A percentile compares a stretch with the other conserved stretches of the same genome.
phyloP scores from a whole-genome alignment of 2,329 filamentous ascomycete genomes.

The Clonostachys byssicola region DNA sequence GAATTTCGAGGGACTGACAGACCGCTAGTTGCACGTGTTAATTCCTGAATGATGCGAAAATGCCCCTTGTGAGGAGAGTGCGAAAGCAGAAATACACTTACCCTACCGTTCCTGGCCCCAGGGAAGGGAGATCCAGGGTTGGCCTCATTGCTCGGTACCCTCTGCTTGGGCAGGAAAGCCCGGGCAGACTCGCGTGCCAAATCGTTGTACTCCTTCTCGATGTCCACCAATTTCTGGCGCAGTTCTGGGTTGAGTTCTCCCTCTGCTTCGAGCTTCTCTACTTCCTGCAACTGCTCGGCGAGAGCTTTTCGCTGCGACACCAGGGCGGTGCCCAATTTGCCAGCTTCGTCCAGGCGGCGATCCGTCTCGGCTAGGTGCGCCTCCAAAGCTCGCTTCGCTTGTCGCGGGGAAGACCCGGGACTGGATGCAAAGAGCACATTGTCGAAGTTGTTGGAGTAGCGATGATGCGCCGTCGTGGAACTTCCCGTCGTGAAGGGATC shows the following conservation, averaged over 20 bases:
- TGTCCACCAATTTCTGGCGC: conserved; percentile 74
- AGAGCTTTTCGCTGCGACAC: conserved; percentile 84
- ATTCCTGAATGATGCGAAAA: too few species aligned
- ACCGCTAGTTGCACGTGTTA: conserved; percentile 41
- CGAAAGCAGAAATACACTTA: conserved; percentile 26
- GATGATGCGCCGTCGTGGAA: conserved; percentile 45
- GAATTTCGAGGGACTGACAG: conserved; percentile 72
- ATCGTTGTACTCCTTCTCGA: conserved; percentile 94
- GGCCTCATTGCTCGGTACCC: conserved; percentile 67
- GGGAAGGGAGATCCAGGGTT: conserved; percentile 47
- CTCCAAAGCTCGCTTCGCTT: conserved; percentile 84
- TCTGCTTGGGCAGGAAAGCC: conserved; percentile 81
- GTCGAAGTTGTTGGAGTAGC: conserved; percentile 76
- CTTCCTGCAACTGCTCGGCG: conserved; percentile 75
- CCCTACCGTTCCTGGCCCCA: conserved; percentile 46
- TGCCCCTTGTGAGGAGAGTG: neutral
- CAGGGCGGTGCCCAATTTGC: conserved; percentile 80
- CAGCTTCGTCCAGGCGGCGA: conserved; percentile 84
- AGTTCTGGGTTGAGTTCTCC: conserved; percentile 79
- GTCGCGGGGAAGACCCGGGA: conserved; percentile 72
- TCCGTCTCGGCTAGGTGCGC: conserved; percentile 92
- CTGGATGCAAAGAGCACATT: conserved; percentile 74
- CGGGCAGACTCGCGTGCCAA: conserved; percentile 85
- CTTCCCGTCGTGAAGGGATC: conserved; percentile 56
- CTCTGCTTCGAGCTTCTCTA: conserved; percentile 73